Conservation (phyloP, 768 basidiomycete genomes). For the Boletus rubescentipes region DNA sequence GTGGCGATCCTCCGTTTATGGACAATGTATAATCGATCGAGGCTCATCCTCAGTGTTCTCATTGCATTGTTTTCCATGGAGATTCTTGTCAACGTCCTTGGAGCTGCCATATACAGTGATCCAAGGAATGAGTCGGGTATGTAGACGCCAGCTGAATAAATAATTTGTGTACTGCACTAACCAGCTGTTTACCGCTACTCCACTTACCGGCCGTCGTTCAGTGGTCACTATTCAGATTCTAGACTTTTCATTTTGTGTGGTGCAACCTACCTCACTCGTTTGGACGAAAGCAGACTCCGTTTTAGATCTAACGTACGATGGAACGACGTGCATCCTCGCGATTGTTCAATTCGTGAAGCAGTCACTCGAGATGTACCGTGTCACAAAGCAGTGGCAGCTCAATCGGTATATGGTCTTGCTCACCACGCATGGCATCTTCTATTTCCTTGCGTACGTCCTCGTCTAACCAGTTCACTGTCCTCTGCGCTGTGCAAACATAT, state of each 20-base stretch:
- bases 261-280: no score
- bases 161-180: background rate
- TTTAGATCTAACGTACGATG: background rate
- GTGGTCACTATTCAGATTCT: background rate
- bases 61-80: background rate
- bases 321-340: background rate
- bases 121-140: background rate
- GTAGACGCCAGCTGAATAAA: background rate
- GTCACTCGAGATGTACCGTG: background rate
- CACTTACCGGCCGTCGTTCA: background rate
- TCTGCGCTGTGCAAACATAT: no score
- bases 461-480: no score
- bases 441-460: background rate
- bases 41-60: background rate
- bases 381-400: background rate
- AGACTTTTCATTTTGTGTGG: background rate
- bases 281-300: background rate
- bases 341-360: background rate
- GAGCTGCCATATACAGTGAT: background rate
- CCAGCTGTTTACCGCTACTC: background rate
- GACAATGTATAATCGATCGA: conserved; percentile 2
- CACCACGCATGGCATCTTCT: background rate
- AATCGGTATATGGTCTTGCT: background rate
- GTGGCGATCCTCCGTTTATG: conserved; percentile 3
- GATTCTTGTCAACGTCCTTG: background rate